phyloP scores from a whole-genome alignment of 805 yeast genomes.

The Jamesozyma lodderae region DNA sequence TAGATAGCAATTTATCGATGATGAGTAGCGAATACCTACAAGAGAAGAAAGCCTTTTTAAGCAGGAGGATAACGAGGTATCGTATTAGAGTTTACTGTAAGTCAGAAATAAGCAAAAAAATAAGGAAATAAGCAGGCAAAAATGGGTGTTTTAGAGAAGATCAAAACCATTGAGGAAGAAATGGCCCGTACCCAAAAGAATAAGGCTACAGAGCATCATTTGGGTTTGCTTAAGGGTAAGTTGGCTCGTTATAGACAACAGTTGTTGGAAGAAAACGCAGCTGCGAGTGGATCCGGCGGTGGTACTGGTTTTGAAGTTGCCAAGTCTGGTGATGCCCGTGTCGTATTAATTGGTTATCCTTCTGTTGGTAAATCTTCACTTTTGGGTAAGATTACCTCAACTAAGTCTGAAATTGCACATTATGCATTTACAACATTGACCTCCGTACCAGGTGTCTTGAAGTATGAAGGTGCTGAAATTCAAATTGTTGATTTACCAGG shows the following conservation, averaged over 20 bases:
- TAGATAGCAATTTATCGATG: too few relatives aligned
- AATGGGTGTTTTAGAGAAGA: slow-evolving; percentile 51
- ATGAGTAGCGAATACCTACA: too few relatives aligned
- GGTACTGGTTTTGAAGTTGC: slow-evolving; percentile 92
- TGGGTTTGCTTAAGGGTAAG: slow-evolving; percentile 90
- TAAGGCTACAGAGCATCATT: slow-evolving; percentile 95
- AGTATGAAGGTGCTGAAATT: slow-evolving; percentile 92
- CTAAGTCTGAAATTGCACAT: slow-evolving; percentile 89
- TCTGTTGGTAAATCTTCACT: slow-evolving; percentile 95
- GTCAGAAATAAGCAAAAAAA: too few relatives aligned
- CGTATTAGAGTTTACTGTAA: too few relatives aligned
- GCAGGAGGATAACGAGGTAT: too few relatives aligned
- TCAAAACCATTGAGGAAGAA: slow-evolving; percentile 84
- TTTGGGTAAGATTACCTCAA: slow-evolving; percentile 79
- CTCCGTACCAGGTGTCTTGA: slow-evolving; percentile 91
- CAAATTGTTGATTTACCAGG: slow-evolving; percentile 98
- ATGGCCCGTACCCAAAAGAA: slow-evolving; percentile 93
- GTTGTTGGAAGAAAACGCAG: slow-evolving; percentile 78
- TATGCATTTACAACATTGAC: slow-evolving; percentile 95
- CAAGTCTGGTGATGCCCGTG: slow-evolving; percentile 94
- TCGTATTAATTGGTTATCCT: slow-evolving; percentile 91
- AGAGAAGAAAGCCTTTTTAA: too few relatives aligned
- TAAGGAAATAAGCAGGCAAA: slow-evolving; percentile 7
- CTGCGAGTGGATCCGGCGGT: slow-evolving; percentile 49
- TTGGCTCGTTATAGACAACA: slow-evolving; percentile 88